phyloP scores from a whole-genome alignment of 257 asterid species.

The Prunella vulgaris region DNA sequence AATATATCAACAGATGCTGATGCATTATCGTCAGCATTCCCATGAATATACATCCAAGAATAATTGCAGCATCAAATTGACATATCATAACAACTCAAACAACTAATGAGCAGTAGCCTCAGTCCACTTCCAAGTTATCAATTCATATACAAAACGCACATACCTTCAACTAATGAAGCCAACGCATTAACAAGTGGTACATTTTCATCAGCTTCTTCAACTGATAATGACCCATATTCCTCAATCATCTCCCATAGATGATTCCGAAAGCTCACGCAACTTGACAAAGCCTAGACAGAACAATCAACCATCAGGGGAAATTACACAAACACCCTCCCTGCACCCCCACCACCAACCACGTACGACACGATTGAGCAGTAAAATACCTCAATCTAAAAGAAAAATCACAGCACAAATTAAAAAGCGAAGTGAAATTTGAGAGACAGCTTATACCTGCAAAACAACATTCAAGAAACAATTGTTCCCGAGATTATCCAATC shows the following conservation, averaged over 20 bases:
- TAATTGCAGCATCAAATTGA: neutral
- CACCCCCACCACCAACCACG: neutral
- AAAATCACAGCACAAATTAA: neutral
- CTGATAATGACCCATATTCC: constrained; percentile 38
- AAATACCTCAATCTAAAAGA: neutral
- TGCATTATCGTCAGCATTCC: neutral
- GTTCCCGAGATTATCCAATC: constrained; percentile 79
- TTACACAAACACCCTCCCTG: neutral
- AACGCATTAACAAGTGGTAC: constrained; percentile 58
- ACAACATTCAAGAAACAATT: constrained; percentile 88
- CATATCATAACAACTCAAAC: neutral
- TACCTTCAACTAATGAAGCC: constrained; percentile 63
- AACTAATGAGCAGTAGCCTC: neutral
- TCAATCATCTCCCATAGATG: constrained; percentile 46
- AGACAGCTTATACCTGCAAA: constrained; percentile 61
- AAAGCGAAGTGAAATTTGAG: neutral
- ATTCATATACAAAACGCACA: constrained; percentile 15
- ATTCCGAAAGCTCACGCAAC: constrained; percentile 61
- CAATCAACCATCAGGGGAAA: constrained; percentile 2
- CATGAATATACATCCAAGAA: neutral
- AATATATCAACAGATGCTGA: neutral
- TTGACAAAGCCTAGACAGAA: constrained; percentile 64
- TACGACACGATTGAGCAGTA: neutral
- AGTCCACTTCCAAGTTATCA: neutral
- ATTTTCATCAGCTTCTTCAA: constrained; percentile 39